Evolutionary conservation across 148 eudicot species (phyloP).

Genomic region (Vaccinium vitisidaea): DNA sequence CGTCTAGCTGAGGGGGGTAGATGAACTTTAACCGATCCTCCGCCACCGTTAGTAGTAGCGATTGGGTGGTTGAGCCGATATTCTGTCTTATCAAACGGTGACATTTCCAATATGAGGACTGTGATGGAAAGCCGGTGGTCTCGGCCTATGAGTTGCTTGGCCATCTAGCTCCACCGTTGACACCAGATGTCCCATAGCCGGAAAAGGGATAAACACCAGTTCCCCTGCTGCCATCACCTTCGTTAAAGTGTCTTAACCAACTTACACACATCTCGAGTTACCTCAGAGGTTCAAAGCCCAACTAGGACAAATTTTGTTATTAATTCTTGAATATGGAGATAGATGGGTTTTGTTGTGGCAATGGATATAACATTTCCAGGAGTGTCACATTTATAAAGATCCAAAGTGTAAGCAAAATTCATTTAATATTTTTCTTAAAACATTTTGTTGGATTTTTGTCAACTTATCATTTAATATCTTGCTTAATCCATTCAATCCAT

Average conservation of each 20-base stretch:
- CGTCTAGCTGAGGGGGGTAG: background rate
- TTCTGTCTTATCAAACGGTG: background rate
- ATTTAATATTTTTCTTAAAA: too few species aligned
- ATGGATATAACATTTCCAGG: too few species aligned
- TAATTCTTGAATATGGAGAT: slow-evolving; percentile 26
- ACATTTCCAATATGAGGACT: slow-evolving; percentile 23
- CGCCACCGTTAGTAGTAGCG: background rate
- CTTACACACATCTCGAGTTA: too few species aligned
- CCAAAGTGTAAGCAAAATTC: too few species aligned
- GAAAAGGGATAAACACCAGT: slow-evolving; percentile 23
- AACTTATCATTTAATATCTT: too few species aligned
- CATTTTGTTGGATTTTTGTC: too few species aligned
- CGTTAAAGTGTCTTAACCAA: too few species aligned
- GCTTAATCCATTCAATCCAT: too few species aligned
- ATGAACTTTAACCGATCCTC: background rate
- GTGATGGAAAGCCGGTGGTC: slow-evolving; percentile 23
- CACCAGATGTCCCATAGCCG: slow-evolving; percentile 24
- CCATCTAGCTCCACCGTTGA: slow-evolving; percentile 32
- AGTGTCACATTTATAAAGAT: too few species aligned
- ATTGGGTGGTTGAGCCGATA: slow-evolving; percentile 8
- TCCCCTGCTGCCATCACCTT: slow-evolving; percentile 6
- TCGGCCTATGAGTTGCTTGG: slow-evolving; percentile 21
- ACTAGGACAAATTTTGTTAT: background rate
- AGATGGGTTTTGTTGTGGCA: slow-evolving; percentile 16
- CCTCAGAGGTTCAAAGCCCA: background rate